Base-by-base conservation (phyloP, 1,284 basidiomycete genomes). In the Sanghuangporus baumii region DNA sequence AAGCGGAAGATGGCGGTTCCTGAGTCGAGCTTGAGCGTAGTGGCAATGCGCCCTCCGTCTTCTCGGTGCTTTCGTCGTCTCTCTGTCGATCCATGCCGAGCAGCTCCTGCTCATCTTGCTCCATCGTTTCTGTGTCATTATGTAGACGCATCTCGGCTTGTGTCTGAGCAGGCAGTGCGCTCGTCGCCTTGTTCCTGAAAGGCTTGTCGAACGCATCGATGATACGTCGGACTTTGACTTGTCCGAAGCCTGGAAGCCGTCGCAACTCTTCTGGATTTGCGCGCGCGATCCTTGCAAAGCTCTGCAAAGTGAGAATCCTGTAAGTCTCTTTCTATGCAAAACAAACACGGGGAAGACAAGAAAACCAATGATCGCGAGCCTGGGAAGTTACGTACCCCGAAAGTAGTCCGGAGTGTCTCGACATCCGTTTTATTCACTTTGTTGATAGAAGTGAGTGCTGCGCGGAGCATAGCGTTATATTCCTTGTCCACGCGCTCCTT, bases 361-460 rank as follows among this genome's bases (percentile, higher is more conserved):
- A 23, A 46, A 6, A 58, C 64, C 4, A 47, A 26, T 31, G 20
- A 31, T 11, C 60, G 40, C 59, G 7, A 47, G 38, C 23, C 36
- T 41, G 23, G 18, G 59, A 5, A 51, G 12, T 37, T 47, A 80
- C 89, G 66, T 76, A 97, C 95, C 18, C 95, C 95, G 70, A 96
- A 90, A n/a, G 92, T 89, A 0, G 90, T 89, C n/a, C 91, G 83
- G 31, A 99, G 77, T 0, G 96, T 97, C 74, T 95, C 87, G 0
- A 96, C 94, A 71, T 99, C 97, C 0, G 96, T 98, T 79, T 96
- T 98, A 77, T 99, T 99, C 62, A 99, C 90, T 68, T 93, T 95
- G 70, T 86, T 89, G 67, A 98, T 91, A 67, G 86, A 88, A 0
- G 96, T 99, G 40, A 99, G 78, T 0, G 93, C 85, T n/a, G 87